A percentile compares a stretch with the other conserved stretches of the same genome.
Conservation (phyloP, 2,329 filamentous ascomycete species). For the Colletotrichum viniferum region DNA sequence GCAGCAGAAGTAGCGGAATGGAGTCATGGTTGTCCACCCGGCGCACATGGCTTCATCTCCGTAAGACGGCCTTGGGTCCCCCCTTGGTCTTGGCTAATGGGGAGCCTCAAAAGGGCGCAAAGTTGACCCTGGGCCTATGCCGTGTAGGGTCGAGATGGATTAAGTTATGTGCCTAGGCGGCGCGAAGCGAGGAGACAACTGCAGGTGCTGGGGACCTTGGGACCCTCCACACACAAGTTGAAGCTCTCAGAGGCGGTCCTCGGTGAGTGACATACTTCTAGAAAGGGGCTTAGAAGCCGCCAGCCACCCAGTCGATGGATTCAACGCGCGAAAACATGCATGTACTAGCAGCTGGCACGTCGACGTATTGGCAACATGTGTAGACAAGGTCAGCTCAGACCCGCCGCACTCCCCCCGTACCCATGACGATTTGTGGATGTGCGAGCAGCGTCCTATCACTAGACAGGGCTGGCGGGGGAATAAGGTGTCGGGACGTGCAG, state of each 20-base stretch:
- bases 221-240: not conserved
- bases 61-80: conserved; percentile 9
- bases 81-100: conserved; percentile 7
- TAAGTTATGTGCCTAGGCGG: conserved; percentile 14
- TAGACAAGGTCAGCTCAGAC: conserved; percentile 14
- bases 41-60: conserved; percentile 19
- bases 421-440: conserved; percentile 3
- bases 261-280: conserved; percentile 18
- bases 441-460: conserved; percentile 12
- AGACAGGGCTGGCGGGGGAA: conserved; percentile 14
- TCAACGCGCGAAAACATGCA: conserved; percentile 8
- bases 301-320: conserved; percentile 15
- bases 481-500: conserved; percentile 3
- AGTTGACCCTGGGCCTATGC: not conserved
- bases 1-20: not conserved
- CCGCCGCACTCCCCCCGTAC: not conserved
- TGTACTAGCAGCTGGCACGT: not conserved
- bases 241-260: conserved; percentile 4
- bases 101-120: conserved; percentile 18
- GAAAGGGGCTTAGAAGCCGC: conserved; percentile 20
- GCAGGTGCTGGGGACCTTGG: conserved; percentile 6
- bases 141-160: conserved; percentile 6
- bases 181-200: conserved; percentile 17
- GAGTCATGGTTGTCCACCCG: conserved; percentile 15
- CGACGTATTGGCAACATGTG: not conserved